These are phyloP conservation scores for Lactarius pseudohatsudake DNA, from an alignment of 768 basidiomycete species.

Conservation along the genomic window DNA sequence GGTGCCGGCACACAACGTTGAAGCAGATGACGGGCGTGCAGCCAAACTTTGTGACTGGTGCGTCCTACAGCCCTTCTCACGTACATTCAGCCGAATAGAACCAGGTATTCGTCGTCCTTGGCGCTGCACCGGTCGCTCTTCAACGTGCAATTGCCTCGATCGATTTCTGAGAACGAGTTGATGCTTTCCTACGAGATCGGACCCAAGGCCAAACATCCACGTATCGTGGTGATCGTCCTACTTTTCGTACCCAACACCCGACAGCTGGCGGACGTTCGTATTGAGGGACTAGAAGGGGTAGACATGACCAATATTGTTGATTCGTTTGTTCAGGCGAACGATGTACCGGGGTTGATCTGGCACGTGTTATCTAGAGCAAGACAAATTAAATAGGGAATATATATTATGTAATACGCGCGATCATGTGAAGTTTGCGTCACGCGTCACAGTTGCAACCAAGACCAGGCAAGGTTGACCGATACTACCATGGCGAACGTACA, in stretches of 20 bases:
- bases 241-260: constrained; percentile 72
- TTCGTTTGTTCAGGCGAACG: constrained; percentile 59
- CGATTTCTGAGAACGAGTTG: constrained; percentile 74
- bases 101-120: constrained; percentile 72
- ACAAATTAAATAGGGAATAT: constrained; percentile 23
- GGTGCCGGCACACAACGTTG: constrained; percentile 53
- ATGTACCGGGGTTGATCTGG: constrained; percentile 63
- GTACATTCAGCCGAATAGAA: not conserved
- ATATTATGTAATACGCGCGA: constrained; percentile 5
- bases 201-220: constrained; percentile 33
- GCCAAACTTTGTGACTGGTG: constrained; percentile 72
- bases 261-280: constrained; percentile 58
- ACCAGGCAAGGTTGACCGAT: not conserved
- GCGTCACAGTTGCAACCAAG: constrained; percentile 1
- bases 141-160: constrained; percentile 56
- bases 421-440: constrained; percentile 17
- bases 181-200: constrained; percentile 62
- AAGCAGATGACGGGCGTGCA: constrained; percentile 60
- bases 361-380: constrained; percentile 54
- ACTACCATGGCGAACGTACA: constrained; percentile 32
- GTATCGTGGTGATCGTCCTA: constrained; percentile 51
- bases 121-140: constrained; percentile 61
- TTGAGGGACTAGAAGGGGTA: constrained; percentile 49
- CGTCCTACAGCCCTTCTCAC: constrained; percentile 30
- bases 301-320: constrained; percentile 62